Base-by-base conservation (phyloP, 225 moss, liverwort and hornwort species). In the Marchantia paleacea region DNA sequence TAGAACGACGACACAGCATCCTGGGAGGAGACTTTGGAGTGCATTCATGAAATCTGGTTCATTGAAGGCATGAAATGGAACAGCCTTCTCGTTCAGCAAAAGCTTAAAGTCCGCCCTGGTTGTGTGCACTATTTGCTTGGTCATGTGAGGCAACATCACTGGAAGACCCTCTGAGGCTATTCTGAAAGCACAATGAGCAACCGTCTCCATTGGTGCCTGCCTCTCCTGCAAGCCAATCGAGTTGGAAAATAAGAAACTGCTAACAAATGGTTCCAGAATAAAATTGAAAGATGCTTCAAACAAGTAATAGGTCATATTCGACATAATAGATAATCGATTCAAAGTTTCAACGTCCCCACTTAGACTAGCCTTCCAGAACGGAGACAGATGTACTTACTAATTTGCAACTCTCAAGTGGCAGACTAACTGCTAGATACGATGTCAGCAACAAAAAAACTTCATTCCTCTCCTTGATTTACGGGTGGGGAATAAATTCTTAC, bases 121-220 rank as follows among this genome's bases (percentile, higher is more conserved):
- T 52, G 87, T 88, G 11, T 83, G 85, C 14, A 96, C 80, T 49
- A 94, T 96, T 84, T 96, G 96, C 85, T 88, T 96, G 18, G 86
- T 89, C 92, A 96, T 94, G 83, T 96, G 94, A 68, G 94, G 94
- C 69, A 94, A 79, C 73, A 96, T 81, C 19, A 86, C 90, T 64
- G 94, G 91, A 55, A 94, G 85, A 50, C 96, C 94, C 80, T 96
- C 94, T 26, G 96, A 96, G 30, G 91, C 92, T 86, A 96, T 94
- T 81, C 96, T 90, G 84, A 94, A 96, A 26, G 91, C 86, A 83
- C 94, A 94, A 55, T 79, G 85, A 47, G 87, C 76, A 28, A 81
- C 62, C 11, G 86, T 85, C 54, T 92, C 96, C 76, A 90, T 92
- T 14, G 89, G 55, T 68, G 90, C 88, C 85, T 94, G 92, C 74